Evolutionary conservation across 2,329 filamentous ascomycete genomes (phyloP).

Genomic region (Microascus cirrosus): DNA sequence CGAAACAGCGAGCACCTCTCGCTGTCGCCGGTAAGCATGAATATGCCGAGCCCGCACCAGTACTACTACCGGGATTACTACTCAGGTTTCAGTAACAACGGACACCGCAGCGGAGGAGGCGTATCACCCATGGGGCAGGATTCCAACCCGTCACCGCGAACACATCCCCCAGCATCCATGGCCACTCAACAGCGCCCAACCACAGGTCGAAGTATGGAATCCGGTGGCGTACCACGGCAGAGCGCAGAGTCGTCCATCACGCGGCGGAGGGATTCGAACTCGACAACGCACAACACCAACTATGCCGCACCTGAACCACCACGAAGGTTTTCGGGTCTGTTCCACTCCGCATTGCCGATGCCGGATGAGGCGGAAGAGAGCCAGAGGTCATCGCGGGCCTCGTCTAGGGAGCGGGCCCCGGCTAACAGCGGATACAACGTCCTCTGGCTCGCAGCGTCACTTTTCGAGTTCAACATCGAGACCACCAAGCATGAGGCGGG

Average conservation of each 20-base stretch:
- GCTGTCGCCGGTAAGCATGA: slow-evolving; percentile 39
- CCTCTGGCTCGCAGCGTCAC: slow-evolving; percentile 81
- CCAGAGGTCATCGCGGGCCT: slow-evolving; percentile 44
- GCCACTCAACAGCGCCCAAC: slow-evolving; percentile 29
- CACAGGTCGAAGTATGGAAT: slow-evolving; percentile 50
- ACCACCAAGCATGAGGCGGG: slow-evolving; percentile 85
- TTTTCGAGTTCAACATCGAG: slow-evolving; percentile 96
- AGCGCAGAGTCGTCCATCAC: slow-evolving; percentile 39
- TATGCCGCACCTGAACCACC: slow-evolving; percentile 29
- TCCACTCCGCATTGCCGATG: slow-evolving; percentile 79
- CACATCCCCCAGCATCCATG: slow-evolving; percentile 24
- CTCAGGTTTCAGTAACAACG: slow-evolving; percentile 16
- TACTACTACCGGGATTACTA: slow-evolving; percentile 48
- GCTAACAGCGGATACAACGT: slow-evolving; percentile 54
- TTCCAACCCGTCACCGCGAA: slow-evolving; percentile 33
- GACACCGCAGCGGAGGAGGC: not conserved
- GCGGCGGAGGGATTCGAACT: slow-evolving; percentile 41
- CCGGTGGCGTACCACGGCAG: slow-evolving; percentile 34
- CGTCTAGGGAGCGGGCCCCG: slow-evolving; percentile 45
- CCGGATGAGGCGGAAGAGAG: slow-evolving; percentile 51
- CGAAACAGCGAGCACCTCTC: slow-evolving; percentile 57
- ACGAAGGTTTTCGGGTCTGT: slow-evolving; percentile 62
- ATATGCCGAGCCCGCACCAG: slow-evolving; percentile 37
- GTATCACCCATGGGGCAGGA: slow-evolving; percentile 46
- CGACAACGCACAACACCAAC: slow-evolving; percentile 36